Percentiles rank a stretch among this genome's conserved stretches.
These are phyloP conservation scores for Bipolaris oryzae DNA, from an alignment of 2,329 filamentous ascomycete genomes.

Conservation along the genomic window DNA sequence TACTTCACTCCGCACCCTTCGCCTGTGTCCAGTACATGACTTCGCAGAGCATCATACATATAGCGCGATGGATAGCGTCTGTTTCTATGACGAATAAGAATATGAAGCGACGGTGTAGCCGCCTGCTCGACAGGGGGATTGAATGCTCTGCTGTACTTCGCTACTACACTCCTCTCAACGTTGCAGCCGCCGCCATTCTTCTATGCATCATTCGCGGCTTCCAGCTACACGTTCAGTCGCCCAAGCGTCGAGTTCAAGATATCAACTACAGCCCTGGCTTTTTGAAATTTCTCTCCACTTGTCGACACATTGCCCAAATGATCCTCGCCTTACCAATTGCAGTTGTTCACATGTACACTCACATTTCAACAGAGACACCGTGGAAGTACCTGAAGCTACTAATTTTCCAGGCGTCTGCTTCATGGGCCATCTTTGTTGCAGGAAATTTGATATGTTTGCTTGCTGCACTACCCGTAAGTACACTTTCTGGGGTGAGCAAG, in stretches of 20 bases:
- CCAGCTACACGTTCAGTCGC: constrained; percentile 1
- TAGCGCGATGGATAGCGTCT: neutral
- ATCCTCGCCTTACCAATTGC: constrained; percentile 8
- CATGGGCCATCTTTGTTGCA: neutral
- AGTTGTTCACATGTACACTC: neutral
- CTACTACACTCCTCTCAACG: neutral
- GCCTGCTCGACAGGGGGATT: neutral
- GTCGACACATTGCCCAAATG: neutral
- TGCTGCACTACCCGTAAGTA: constrained; percentile 8
- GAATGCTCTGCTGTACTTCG: neutral
- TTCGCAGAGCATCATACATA: neutral
- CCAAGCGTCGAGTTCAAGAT: neutral
- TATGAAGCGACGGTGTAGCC: neutral
- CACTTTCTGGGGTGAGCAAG: neutral
- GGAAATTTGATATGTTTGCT: constrained; percentile 6
- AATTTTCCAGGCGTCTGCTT: neutral
- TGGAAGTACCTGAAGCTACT: neutral
- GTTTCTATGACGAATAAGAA: neutral
- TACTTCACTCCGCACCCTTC: neutral
- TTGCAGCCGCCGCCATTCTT: neutral
- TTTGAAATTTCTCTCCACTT: neutral
- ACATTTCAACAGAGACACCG: neutral
- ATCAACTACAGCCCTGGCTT: constrained; percentile 7
- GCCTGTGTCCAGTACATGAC: neutral
- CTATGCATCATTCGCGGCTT: constrained; percentile 2